These are phyloP conservation scores for Flueggea neowawraea DNA, from an alignment of 441 rosid genomes.

Conservation along the genomic window DNA sequence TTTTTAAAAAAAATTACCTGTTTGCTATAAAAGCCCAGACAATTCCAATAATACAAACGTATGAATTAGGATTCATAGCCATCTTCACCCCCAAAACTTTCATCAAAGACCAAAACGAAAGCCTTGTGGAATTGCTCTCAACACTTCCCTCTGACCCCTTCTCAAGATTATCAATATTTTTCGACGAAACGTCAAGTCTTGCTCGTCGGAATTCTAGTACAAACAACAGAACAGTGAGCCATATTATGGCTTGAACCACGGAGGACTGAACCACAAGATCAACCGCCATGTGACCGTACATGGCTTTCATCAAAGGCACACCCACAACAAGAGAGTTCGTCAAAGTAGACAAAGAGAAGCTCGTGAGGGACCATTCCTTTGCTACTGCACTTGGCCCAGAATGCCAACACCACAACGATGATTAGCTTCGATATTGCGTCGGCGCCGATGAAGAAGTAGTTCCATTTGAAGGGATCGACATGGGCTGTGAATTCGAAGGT, in stretches of 20 bases:
- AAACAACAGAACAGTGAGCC: slow-evolving; percentile 70
- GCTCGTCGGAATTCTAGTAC: slow-evolving; percentile 66
- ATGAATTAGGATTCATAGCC: slow-evolving; percentile 77
- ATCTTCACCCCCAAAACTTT: slow-evolving; percentile 65
- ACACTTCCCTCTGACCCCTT: slow-evolving; percentile 24
- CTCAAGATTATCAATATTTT: neutral
- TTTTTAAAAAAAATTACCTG: slow-evolving; percentile 43
- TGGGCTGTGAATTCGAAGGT: slow-evolving; percentile 80
- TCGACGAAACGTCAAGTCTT: slow-evolving; percentile 15
- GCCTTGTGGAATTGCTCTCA: slow-evolving; percentile 12
- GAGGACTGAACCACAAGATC: slow-evolving; percentile 82
- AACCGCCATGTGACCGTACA: slow-evolving; percentile 77
- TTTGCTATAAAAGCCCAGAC: slow-evolving; percentile 82
- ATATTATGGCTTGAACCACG: slow-evolving; percentile 70
- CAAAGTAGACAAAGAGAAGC: slow-evolving; percentile 72
- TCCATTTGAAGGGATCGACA: slow-evolving; percentile 76
- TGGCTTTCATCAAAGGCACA: slow-evolving; percentile 70
- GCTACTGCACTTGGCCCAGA: slow-evolving; percentile 76
- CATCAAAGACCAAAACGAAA: slow-evolving; percentile 57
- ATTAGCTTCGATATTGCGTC: slow-evolving; percentile 72
- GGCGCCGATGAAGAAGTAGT: slow-evolving; percentile 64
- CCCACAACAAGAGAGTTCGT: slow-evolving; percentile 86
- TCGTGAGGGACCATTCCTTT: slow-evolving; percentile 92
- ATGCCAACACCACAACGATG: slow-evolving; percentile 51
- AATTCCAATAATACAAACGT: slow-evolving; percentile 80